Percentiles rank a stretch among this genome's conserved stretches.
These are phyloP conservation scores for Linanthus parryae DNA, from an alignment of 148 eudicot species.

Conservation along the genomic window DNA sequence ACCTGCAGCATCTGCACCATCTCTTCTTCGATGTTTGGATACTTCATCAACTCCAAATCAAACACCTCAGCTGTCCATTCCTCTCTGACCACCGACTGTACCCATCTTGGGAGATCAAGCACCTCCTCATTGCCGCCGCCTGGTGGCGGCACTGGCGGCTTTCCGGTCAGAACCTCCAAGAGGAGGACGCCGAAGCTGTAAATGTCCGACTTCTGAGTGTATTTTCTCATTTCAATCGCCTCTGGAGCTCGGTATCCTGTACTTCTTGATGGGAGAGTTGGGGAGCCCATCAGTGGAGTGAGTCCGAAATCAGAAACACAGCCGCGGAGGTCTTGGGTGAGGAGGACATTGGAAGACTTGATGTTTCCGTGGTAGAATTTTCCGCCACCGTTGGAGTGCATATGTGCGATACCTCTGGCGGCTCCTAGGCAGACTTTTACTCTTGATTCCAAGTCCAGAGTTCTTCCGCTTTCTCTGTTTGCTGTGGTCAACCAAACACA, in stretches of 20 bases:
- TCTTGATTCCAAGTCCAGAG: constrained; percentile 74
- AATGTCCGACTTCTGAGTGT: constrained; percentile 72
- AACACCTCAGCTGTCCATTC: constrained; percentile 99
- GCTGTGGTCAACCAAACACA: constrained; percentile 31
- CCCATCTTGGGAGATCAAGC: constrained; percentile 85
- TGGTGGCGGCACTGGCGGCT: constrained; percentile 58
- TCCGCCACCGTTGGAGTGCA: constrained; percentile 53
- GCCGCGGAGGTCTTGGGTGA: constrained; percentile 54
- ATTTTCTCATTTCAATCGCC: constrained; percentile 46
- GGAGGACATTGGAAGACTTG: constrained; percentile 81
- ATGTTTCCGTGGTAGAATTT: constrained; percentile 78
- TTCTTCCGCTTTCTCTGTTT: constrained; percentile 49
- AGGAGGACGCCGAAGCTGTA: constrained; percentile 92
- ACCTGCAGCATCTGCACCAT: constrained; percentile 95
- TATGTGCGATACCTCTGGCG: constrained; percentile 76
- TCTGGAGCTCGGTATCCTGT: constrained; percentile 92
- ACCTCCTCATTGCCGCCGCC: constrained; percentile 61
- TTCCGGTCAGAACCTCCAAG: constrained; percentile 86
- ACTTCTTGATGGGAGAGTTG: constrained; percentile 49
- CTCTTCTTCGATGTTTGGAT: constrained; percentile 80
- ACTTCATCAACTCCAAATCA: constrained; percentile 62
- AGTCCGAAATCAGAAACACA: constrained; percentile 76
- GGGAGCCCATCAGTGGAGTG: constrained; percentile 55
- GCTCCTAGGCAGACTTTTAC: constrained; percentile 66
- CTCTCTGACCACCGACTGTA: constrained; percentile 89